Conservation (phyloP, 352 stramenopile species). For the Phytophthora vignae region DNA sequence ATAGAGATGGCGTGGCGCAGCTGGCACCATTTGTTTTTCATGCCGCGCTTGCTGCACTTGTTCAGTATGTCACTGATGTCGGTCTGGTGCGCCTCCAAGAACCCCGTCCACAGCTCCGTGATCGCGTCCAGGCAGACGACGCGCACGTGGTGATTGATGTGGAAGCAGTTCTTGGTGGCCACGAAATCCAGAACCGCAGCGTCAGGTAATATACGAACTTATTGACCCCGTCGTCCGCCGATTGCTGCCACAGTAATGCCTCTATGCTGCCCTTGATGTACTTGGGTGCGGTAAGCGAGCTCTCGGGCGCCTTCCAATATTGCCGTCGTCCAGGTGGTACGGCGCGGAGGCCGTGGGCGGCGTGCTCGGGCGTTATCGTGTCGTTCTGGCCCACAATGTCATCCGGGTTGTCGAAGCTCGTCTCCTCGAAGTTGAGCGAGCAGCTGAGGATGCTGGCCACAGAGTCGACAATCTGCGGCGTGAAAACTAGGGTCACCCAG, state of each 20-base stretch:
- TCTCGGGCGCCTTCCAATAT: slow-evolving; percentile 96
- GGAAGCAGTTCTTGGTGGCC: slow-evolving; percentile 82
- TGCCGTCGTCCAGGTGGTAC: slow-evolving; percentile 98
- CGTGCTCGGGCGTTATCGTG: slow-evolving; percentile 75
- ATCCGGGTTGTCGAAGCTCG: slow-evolving; percentile 73
- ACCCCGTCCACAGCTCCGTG: slow-evolving; percentile 63
- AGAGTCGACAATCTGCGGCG: slow-evolving; percentile 75
- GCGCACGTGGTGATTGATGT: slow-evolving; percentile 96
- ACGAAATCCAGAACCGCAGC: slow-evolving; percentile 68
- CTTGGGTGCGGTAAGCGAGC: slow-evolving; percentile 88
- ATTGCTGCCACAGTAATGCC: slow-evolving; percentile 58
- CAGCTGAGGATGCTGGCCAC: slow-evolving; percentile 76
- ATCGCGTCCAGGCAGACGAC: slow-evolving; percentile 89
- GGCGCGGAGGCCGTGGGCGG: slow-evolving; percentile 77
- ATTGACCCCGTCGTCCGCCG: slow-evolving; percentile 11
- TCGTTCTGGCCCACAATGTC: slow-evolving; percentile 85
- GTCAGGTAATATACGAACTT: slow-evolving; percentile 68
- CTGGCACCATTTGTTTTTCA: slow-evolving; percentile 98
- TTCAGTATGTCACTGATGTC: slow-evolving; percentile 54
- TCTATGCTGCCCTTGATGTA: slow-evolving; percentile 82
- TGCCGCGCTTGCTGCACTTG: slow-evolving; percentile 77
- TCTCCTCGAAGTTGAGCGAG: slow-evolving; percentile 85
- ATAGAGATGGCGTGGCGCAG: slow-evolving; percentile 96
- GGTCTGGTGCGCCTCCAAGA: slow-evolving; percentile 55
- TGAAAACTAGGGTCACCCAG: slow-evolving; percentile 70